Conservation (phyloP, 371 early-diverging fungal genomes). For the Paraphysoderma sedebokerense region DNA sequence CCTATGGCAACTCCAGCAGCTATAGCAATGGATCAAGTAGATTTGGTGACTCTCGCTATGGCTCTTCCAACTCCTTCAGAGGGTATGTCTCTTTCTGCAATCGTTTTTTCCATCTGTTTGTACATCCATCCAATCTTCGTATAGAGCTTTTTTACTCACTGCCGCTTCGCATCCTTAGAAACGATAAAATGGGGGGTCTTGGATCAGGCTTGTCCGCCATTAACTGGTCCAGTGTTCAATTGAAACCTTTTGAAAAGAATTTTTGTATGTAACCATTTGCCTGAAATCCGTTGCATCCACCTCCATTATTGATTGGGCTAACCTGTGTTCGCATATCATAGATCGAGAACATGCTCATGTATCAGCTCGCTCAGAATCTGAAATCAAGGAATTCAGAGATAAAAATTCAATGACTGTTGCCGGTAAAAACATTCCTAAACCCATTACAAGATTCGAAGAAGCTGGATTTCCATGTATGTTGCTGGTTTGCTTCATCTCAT, state of each 20-base stretch:
- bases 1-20: not conserved
- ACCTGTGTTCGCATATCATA: no score
- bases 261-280: constrained; percentile 93
- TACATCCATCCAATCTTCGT: no score
- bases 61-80: constrained; percentile 17
- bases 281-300: no score
- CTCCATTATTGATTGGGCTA: no score
- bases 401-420: constrained; percentile 29
- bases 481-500: not conserved
- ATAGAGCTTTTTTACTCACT: no score
- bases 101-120: no score
- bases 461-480: constrained; percentile 29
- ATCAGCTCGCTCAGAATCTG: constrained; percentile 14
- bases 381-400: constrained; percentile 27
- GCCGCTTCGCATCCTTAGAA: constrained; percentile 24
- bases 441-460: constrained; percentile 33
- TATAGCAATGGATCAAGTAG: constrained; percentile 4
- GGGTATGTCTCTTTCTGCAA: constrained; percentile 19
- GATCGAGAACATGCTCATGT: constrained; percentile 22
- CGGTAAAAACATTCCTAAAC: constrained; percentile 37
- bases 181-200: constrained; percentile 39
- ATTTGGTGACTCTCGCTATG: constrained; percentile 12
- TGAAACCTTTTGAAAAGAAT: constrained; percentile 79
- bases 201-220: constrained; percentile 37
- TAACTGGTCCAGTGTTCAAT: constrained; percentile 44